Evolutionary conservation across 148 eudicot species (phyloP), one percentile per base, ranked within the genome.

Genomic region (Rhododendron simsii): DNA sequence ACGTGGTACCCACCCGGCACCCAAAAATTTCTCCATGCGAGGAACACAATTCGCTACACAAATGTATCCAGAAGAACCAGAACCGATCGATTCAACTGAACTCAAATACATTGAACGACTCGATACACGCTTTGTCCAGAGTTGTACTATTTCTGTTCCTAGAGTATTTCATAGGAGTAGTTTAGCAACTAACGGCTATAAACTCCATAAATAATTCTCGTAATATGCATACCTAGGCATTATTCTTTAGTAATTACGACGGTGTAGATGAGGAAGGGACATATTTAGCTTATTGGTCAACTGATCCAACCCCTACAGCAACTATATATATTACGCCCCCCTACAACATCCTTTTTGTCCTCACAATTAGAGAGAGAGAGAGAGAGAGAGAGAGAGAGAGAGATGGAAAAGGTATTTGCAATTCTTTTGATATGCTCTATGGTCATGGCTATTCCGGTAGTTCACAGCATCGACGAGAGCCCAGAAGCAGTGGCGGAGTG

Each of bases 401-500:
- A 87, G 75, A 87, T 84, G 87, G 75, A 13, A 16, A 87, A 87
- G 84, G 41, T 80, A n/a, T 21, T 33, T 4, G 73, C 41, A 51
- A 51, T 57, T 61, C 14, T 87, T 0, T n/a, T 79, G 51, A 50
- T 87, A 14, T 80, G 67, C 39, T 84, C 75, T 7, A 73, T 84
- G 71, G 28, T 84, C 48, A 55, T 79, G 48, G n/a, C 84, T 26
- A 83, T 69, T 30, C 39, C 84, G 4, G 20, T 21, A 44, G 81
- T 50, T 30, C 61, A 87, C 39, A 39, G 84, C 59, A 7, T 71
- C 2, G 84, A 35, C 20, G 39, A 84, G 65, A 78, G 63, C 44
- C 86, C 86, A 0, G n/a, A 59, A 35, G 50, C 75, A 13, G 86
- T 87, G 5, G 75, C 53, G 5, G 44, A 73, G 48, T 87, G 92